These are phyloP conservation scores for Trichophaea hybrida DNA, from an alignment of 2,329 filamentous ascomycete genomes.

Conservation along the genomic window DNA sequence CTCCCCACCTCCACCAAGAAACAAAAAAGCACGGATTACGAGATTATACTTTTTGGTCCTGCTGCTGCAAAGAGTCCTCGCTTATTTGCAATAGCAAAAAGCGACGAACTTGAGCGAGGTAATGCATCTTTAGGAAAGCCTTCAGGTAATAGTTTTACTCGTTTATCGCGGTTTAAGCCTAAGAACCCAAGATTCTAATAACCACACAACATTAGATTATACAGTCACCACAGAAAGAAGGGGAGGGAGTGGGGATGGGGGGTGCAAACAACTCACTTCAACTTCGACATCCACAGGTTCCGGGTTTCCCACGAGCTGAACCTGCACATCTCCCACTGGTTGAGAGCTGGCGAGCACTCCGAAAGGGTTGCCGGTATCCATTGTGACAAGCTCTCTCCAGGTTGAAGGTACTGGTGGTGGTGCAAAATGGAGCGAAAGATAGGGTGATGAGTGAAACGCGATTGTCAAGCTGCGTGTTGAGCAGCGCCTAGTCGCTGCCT, in stretches of 20 bases:
- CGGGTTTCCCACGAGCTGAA: constrained; percentile 21
- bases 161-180: constrained; percentile 63
- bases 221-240: constrained; percentile 8
- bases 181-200: constrained; percentile 61
- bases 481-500: constrained; percentile 10
- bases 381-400: background rate
- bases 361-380: constrained; percentile 13
- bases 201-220: background rate
- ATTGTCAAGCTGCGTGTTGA: background rate
- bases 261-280: constrained; percentile 44
- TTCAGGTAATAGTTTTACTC: constrained; percentile 61
- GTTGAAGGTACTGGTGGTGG: background rate
- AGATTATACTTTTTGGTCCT: constrained; percentile 49
- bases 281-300: constrained; percentile 54
- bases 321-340: constrained; percentile 18
- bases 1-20: background rate
- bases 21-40: background rate
- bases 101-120: constrained; percentile 62
- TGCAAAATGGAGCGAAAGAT: background rate
- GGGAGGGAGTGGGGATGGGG: no score
- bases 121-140: constrained; percentile 51
- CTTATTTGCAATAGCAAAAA: constrained; percentile 67
- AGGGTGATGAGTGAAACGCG: background rate
- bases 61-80: constrained; percentile 76
- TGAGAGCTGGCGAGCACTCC: constrained; percentile 23